Percentiles rank a stretch among this genome's conserved stretches.
These are phyloP conservation scores for Hygrocybe punicea DNA, from an alignment of 768 basidiomycete species.

Conservation along the genomic window DNA sequence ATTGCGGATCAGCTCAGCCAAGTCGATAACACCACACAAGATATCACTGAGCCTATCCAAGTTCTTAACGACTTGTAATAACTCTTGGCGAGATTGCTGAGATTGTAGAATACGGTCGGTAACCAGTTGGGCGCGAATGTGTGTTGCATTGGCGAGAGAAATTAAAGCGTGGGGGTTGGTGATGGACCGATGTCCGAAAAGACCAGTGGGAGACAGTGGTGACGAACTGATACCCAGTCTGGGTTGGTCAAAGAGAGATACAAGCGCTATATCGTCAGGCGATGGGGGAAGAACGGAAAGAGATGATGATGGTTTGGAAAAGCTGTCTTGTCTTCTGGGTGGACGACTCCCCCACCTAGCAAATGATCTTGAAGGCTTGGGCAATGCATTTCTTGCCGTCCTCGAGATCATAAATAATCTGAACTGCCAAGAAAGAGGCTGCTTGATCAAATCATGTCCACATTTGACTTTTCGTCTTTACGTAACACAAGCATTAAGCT, in stretches of 20 bases:
- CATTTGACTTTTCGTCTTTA: neutral
- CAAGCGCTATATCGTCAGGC: slow-evolving; percentile 60
- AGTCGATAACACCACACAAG: slow-evolving; percentile 93
- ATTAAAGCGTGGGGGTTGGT: slow-evolving; percentile 66
- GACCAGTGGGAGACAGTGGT: slow-evolving; percentile 59
- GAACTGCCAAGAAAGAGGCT: neutral
- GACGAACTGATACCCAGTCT: slow-evolving; percentile 36
- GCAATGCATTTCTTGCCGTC: slow-evolving; percentile 42
- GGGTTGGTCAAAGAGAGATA: slow-evolving; percentile 71
- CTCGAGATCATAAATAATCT: slow-evolving; percentile 41
- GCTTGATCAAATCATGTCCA: neutral
- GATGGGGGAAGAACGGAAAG: slow-evolving; percentile 56
- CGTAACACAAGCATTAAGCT: neutral
- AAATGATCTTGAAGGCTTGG: slow-evolving; percentile 30
- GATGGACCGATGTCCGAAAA: slow-evolving; percentile 79
- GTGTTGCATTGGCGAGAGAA: slow-evolving; percentile 72
- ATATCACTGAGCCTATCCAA: slow-evolving; percentile 94
- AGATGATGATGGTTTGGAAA: slow-evolving; percentile 37
- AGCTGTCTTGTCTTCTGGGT: slow-evolving; percentile 19
- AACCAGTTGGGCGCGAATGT: slow-evolving; percentile 74
- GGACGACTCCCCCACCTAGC: slow-evolving; percentile 47
- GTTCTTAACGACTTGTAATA: slow-evolving; percentile 89
- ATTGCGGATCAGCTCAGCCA: slow-evolving; percentile 90
- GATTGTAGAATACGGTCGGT: slow-evolving; percentile 81
- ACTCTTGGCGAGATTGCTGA: slow-evolving; percentile 66